A percentile compares a stretch with the other conserved stretches of the same genome.
phyloP scores from a whole-genome alignment of 2,329 filamentous ascomycete genomes.

The Paramyrothecium sp. region DNA sequence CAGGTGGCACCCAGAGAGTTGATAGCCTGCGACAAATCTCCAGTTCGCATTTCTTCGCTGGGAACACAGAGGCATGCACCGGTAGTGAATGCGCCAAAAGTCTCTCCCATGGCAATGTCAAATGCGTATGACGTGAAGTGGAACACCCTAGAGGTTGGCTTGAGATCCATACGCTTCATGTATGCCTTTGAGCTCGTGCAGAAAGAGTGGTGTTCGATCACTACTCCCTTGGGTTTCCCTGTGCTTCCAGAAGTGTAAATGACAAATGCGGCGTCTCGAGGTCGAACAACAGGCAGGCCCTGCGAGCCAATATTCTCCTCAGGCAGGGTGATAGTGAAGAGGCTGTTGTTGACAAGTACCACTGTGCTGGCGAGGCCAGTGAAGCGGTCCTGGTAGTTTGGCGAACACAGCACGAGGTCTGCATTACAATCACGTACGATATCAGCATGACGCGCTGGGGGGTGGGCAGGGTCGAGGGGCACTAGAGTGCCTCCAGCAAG shows the following conservation, averaged over 20 bases:
- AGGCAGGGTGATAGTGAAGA: background rate
- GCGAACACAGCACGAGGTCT: conserved; percentile 12
- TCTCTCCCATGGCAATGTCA: conserved; percentile 19
- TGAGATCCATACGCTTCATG: conserved; percentile 9
- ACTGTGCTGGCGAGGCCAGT: background rate
- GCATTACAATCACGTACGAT: conserved; percentile 8
- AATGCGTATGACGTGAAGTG: conserved; percentile 22
- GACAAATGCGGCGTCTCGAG: conserved; percentile 7
- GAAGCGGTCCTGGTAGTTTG: conserved; percentile 5
- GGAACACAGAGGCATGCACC: conserved; percentile 21
- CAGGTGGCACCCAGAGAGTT: conserved; percentile 12
- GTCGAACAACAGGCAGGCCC: background rate
- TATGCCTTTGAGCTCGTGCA: conserved; percentile 7
- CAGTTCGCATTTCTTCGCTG: conserved; percentile 16
- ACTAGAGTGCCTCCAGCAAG: conserved; percentile 21
- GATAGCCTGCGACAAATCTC: conserved; percentile 12
- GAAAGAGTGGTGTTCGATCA: conserved; percentile 16
- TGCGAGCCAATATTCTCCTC: background rate
- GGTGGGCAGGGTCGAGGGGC: conserved; percentile 18
- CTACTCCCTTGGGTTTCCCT: conserved; percentile 18
- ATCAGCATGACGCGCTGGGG: conserved; percentile 3
- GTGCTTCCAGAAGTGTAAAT: conserved; percentile 23
- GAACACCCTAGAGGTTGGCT: conserved; percentile 7
- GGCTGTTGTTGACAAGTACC: background rate
- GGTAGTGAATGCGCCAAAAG: conserved; percentile 1